These are phyloP conservation scores for Sporothrix dimorphospora DNA, from an alignment of 2,329 filamentous ascomycete species.

Conservation along the genomic window DNA sequence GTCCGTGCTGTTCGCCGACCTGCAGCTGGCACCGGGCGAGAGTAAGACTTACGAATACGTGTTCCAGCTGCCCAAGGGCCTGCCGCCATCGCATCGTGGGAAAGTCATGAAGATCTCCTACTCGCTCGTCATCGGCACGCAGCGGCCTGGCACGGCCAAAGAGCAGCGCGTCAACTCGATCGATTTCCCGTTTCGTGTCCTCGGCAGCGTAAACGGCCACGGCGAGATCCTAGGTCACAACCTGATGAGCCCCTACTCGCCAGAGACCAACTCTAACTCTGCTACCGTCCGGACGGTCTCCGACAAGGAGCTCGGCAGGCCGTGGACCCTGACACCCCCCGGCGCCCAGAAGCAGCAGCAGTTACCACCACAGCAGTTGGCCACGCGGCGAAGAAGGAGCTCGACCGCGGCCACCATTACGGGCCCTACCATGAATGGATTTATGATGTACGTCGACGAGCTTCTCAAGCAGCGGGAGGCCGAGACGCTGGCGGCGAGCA, in stretches of 20 bases:
- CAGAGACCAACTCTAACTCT: conserved; percentile 83
- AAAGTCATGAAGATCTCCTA: conserved; percentile 95
- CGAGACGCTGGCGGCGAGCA: conserved; percentile 52
- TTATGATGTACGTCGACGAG: conserved; percentile 76
- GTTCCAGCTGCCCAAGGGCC: conserved; percentile 80
- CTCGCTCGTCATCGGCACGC: conserved; percentile 87
- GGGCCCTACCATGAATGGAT: conserved; percentile 61
- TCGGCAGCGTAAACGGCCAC: conserved; percentile 87
- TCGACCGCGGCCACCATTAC: conserved; percentile 36
- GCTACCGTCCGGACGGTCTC: conserved; percentile 60
- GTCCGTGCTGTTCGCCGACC: conserved; percentile 92
- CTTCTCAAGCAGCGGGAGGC: conserved; percentile 60
- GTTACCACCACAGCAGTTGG: conserved; percentile 28
- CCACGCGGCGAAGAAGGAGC: conserved; percentile 28
- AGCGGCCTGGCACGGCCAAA: conserved; percentile 73
- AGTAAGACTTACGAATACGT: conserved; percentile 85
- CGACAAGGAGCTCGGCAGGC: conserved; percentile 41
- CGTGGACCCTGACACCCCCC: conserved; percentile 25
- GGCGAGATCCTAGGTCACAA: conserved; percentile 92
- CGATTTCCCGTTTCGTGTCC: conserved; percentile 87
- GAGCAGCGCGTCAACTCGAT: conserved; percentile 88
- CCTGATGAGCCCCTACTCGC: conserved; percentile 89
- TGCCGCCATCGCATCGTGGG: conserved; percentile 90
- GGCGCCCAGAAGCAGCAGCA: conserved; percentile 29
- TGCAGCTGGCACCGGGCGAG: conserved; percentile 84